phyloP scores from a whole-genome alignment of 306 rosid species.

The Ziziphus jujuba region DNA sequence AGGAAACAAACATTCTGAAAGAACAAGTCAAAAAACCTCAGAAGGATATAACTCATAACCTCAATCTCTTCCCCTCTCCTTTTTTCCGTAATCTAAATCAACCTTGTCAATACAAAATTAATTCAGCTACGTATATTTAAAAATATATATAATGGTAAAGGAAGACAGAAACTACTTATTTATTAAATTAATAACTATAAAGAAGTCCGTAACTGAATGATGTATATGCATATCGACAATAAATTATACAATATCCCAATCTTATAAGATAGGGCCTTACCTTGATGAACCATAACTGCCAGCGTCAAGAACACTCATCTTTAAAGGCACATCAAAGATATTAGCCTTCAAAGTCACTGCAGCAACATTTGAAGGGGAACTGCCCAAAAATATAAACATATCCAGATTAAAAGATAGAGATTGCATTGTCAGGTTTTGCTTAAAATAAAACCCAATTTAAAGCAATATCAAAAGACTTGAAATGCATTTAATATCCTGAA shows the following conservation, averaged over 20 bases:
- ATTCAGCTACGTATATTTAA: no score
- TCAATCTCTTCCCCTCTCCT: no score
- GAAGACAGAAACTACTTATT: no score
- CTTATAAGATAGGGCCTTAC: constrained; percentile 35
- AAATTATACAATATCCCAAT: background rate
- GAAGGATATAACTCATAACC: no score
- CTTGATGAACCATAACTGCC: constrained; percentile 52
- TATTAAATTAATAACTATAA: no score
- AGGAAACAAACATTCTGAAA: no score
- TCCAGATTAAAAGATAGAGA: no score
- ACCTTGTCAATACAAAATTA: no score
- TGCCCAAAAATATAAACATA: constrained; percentile 31
- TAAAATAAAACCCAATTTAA: no score
- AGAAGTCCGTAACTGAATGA: background rate
- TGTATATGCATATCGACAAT: background rate
- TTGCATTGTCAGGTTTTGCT: background rate
- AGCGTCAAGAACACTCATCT: constrained; percentile 38
- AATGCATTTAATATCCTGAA: background rate
- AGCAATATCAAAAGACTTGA: background rate
- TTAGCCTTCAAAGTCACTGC: constrained; percentile 62
- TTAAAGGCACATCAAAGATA: constrained; percentile 59
- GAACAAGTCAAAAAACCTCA: background rate
- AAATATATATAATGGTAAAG: no score
- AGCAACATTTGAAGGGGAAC: constrained; percentile 73
- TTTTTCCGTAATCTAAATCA: no score